A percentile compares a stretch with the other conserved stretches of the same genome.
Conservation (phyloP, 345 rosid species). For the Bruguiera sexangula region DNA sequence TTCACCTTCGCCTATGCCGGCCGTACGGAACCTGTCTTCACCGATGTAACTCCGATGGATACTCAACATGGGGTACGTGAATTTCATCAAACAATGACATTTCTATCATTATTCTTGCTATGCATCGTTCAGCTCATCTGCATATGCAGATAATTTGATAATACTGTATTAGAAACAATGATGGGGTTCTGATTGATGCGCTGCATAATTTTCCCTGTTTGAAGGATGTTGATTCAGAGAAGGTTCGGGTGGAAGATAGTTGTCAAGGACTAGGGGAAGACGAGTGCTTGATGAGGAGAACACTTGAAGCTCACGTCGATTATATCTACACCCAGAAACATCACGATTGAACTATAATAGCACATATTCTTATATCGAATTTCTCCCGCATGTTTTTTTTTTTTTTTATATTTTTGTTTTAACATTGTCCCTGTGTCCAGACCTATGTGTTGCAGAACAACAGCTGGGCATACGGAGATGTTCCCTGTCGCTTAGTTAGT, state of each 20-base stretch:
- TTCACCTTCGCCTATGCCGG: conserved; percentile 17
- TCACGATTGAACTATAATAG: background rate
- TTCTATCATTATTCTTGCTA: background rate
- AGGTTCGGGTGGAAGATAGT: background rate
- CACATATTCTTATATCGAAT: background rate
- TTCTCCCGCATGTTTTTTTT: background rate
- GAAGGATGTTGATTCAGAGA: background rate
- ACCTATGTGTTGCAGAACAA: no score
- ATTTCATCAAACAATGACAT: background rate
- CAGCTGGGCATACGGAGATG: no score
- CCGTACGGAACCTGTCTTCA: conserved; percentile 20
- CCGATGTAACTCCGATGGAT: background rate
- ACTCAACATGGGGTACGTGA: conserved; percentile 10
- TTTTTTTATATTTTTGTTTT: background rate
- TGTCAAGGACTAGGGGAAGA: conserved; percentile 16
- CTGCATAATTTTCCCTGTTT: background rate
- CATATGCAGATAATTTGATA: no score
- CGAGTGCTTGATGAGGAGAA: conserved; percentile 21
- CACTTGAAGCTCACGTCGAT: conserved; percentile 21
- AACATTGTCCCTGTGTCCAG: background rate
- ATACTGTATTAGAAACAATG: no score
- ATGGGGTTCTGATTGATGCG: no score
- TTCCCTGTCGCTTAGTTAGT: no score
- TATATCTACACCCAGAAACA: conserved; percentile 21
- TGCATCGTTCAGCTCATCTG: no score